These are phyloP conservation scores for Dactylorhiza incarnata DNA, from an alignment of 106 monocot genomes.

Conservation along the genomic window DNA sequence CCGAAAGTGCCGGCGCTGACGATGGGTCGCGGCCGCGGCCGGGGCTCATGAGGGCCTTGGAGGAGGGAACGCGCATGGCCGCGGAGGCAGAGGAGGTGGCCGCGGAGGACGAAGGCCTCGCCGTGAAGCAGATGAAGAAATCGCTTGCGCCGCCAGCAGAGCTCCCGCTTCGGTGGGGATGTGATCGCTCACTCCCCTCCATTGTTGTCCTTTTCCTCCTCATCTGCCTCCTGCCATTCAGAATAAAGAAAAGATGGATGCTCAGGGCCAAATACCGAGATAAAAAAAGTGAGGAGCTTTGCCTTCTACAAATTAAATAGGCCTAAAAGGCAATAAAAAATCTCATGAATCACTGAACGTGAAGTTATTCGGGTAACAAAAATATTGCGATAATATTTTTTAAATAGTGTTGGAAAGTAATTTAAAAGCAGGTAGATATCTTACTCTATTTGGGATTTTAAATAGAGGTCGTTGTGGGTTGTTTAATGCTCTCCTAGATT, in stretches of 20 bases:
- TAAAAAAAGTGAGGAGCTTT: too few species aligned
- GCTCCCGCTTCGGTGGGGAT: conserved; percentile 19
- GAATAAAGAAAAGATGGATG: conserved; percentile 2
- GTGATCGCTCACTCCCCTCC: conserved; percentile 9
- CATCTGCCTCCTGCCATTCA: background rate
- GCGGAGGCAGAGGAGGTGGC: conserved; percentile 12
- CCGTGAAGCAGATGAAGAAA: conserved; percentile 87
- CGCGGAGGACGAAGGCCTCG: conserved; percentile 48
- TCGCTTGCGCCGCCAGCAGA: conserved; percentile 33
- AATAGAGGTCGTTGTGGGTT: too few species aligned
- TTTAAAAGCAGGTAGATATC: too few species aligned
- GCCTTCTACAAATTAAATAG: too few species aligned
- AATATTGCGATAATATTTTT: too few species aligned
- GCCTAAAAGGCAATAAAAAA: too few species aligned
- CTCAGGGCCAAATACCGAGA: background rate
- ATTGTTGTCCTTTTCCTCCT: conserved; percentile 6
- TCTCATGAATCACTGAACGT: too few species aligned
- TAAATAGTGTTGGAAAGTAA: too few species aligned
- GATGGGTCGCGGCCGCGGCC: conserved; percentile 21
- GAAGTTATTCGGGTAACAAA: too few species aligned
- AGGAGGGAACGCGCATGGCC: conserved; percentile 31
- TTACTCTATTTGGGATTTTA: too few species aligned
- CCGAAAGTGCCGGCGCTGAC: conserved; percentile 43
- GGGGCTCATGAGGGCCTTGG: conserved; percentile 60
- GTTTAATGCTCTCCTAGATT: too few species aligned